These are phyloP conservation scores for Hemerocallis citrina DNA, from an alignment of 106 monocot genomes.

Conservation along the genomic window DNA sequence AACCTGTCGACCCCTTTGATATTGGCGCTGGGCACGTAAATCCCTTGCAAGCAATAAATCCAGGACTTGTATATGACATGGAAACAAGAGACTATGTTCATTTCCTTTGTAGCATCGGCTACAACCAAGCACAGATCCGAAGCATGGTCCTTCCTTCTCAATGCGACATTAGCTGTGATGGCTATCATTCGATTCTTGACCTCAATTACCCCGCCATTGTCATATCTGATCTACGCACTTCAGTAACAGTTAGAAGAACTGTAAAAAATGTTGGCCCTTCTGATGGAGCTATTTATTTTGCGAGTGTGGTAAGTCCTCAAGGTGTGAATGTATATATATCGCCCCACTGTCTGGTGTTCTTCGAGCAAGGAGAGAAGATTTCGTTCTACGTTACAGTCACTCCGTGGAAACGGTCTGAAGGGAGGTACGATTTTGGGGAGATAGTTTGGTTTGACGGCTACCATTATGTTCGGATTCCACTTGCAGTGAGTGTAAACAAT, in stretches of 20 bases:
- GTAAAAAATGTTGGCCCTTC: conserved; percentile 21
- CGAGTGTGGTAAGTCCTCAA: conserved; percentile 14
- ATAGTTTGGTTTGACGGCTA: conserved; percentile 56
- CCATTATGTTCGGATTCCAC: conserved; percentile 43
- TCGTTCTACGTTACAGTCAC: conserved; percentile 35
- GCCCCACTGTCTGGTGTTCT: conserved; percentile 38
- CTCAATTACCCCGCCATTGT: conserved; percentile 50
- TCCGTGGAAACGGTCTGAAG: conserved; percentile 31
- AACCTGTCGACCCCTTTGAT: conserved; percentile 44
- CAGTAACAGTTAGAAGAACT: conserved; percentile 19
- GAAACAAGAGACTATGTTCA: conserved; percentile 36
- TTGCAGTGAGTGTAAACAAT: conserved; percentile 42
- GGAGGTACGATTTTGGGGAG: conserved; percentile 65
- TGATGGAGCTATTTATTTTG: conserved; percentile 12
- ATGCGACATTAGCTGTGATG: conserved; percentile 21
- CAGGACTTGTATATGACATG: conserved; percentile 52
- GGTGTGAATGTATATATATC: conserved; percentile 36
- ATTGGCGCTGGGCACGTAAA: conserved; percentile 40
- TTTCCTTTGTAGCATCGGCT: conserved; percentile 55
- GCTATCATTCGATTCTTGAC: conserved; percentile 10
- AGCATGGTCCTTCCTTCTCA: conserved; percentile 21
- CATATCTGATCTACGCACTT: conserved; percentile 22
- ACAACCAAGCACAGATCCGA: conserved; percentile 18
- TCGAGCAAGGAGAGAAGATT: conserved; percentile 5
- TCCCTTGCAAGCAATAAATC: conserved; percentile 36